A percentile compares a stretch with the other conserved stretches of the same genome.
These are phyloP conservation scores for Pyrenochaeta sp. DNA, from an alignment of 2,329 filamentous ascomycete species.

Conservation along the genomic window DNA sequence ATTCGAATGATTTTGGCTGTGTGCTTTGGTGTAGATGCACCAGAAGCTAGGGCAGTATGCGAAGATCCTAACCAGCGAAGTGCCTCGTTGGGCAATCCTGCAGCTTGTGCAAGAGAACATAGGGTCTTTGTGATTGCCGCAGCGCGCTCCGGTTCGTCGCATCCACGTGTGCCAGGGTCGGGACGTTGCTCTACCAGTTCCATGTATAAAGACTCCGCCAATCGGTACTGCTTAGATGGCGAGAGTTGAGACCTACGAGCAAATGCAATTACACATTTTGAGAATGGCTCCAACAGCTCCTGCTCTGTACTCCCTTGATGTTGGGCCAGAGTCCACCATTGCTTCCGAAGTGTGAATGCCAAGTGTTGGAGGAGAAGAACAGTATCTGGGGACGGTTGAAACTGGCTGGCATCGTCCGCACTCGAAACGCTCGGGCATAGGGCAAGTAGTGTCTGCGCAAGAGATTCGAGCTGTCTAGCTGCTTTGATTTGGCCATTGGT, in stretches of 20 bases:
- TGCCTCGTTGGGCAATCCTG: constrained; percentile 43
- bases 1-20: constrained; percentile 37
- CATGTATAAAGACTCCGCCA: constrained; percentile 40
- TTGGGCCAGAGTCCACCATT: constrained; percentile 71
- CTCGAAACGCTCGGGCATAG: constrained; percentile 73
- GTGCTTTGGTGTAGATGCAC: constrained; percentile 30
- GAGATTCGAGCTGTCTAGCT: constrained; percentile 70
- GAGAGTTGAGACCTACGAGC: constrained; percentile 59
- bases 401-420: constrained; percentile 68
- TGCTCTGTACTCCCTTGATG: constrained; percentile 69
- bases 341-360: constrained; percentile 68
- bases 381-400: constrained; percentile 65
- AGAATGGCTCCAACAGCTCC: constrained; percentile 72
- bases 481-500: constrained; percentile 64
- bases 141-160: neutral
- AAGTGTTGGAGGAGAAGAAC: constrained; percentile 71
- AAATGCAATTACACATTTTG: constrained; percentile 70
- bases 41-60: constrained; percentile 15
- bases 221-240: constrained; percentile 51
- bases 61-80: constrained; percentile 40
- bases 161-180: neutral
- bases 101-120: constrained; percentile 45
- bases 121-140: constrained; percentile 28
- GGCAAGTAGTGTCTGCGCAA: constrained; percentile 71
- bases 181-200: constrained; percentile 24